A percentile compares a stretch with the other conserved stretches of the same genome.
Evolutionary conservation across 371 early-diverging fungal genomes (phyloP).

Genomic region (Actinomortierella wolfii): DNA sequence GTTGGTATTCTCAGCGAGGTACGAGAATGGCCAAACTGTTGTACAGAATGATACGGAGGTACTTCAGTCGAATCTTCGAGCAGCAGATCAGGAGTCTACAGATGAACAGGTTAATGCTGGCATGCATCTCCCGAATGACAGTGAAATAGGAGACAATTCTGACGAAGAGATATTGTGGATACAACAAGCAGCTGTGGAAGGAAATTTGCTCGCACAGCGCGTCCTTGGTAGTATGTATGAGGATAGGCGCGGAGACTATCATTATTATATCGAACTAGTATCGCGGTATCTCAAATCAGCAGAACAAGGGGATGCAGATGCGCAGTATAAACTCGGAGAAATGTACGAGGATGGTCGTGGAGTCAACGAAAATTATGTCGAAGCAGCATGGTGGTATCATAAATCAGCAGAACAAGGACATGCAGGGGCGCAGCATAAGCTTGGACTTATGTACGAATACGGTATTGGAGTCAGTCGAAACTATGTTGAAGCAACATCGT

Average conservation of each 20-base stretch:
- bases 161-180: slow-evolving; percentile 81
- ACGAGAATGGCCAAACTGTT: slow-evolving; percentile 83
- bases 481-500: slow-evolving; percentile 69
- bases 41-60: slow-evolving; percentile 67
- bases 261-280: slow-evolving; percentile 67
- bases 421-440: slow-evolving; percentile 78
- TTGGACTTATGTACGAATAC: slow-evolving; percentile 81
- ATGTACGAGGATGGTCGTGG: slow-evolving; percentile 87
- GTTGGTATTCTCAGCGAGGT: slow-evolving; percentile 16
- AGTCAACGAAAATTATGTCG: slow-evolving; percentile 59
- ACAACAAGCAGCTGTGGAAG: slow-evolving; percentile 69
- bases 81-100: slow-evolving; percentile 78
- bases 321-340: slow-evolving; percentile 83
- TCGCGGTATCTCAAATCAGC: slow-evolving; percentile 73
- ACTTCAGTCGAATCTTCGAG: slow-evolving; percentile 69
- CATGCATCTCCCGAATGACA: slow-evolving; percentile 79
- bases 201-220: slow-evolving; percentile 73
- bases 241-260: slow-evolving; percentile 78
- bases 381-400: slow-evolving; percentile 76
- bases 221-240: slow-evolving; percentile 78
- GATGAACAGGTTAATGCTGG: slow-evolving; percentile 82
- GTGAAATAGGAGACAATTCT: slow-evolving; percentile 64
- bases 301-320: slow-evolving; percentile 67
- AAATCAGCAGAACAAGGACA: slow-evolving; percentile 77
- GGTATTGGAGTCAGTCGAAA: slow-evolving; percentile 72